Conservation (phyloP, 345 rosid genomes). For the Brassica nigra region DNA sequence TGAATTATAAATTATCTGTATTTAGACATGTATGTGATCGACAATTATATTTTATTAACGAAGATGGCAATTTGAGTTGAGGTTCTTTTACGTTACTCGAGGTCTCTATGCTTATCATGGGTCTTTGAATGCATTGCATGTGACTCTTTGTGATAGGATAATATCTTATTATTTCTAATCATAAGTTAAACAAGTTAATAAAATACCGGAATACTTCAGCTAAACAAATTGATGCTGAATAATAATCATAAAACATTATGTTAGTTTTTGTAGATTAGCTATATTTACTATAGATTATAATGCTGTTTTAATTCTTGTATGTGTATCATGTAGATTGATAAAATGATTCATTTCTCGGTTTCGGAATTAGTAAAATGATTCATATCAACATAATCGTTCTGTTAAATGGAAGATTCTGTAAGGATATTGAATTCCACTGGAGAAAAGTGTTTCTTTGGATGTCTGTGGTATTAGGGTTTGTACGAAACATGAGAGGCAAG, state of each 20-base stretch:
- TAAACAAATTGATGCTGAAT: neutral
- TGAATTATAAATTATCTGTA: conserved; percentile 13
- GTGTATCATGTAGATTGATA: neutral
- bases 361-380: neutral
- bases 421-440: conserved; percentile 47
- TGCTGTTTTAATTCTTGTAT: neutral
- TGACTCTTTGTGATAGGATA: conserved; percentile 14
- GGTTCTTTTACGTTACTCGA: conserved; percentile 27
- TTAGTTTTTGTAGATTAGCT: neutral
- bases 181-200: neutral
- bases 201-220: neutral
- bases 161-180: neutral
- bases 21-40: conserved; percentile 30
- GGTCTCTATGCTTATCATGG: conserved; percentile 29
- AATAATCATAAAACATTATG: neutral
- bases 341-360: neutral
- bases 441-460: conserved; percentile 60
- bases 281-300: neutral
- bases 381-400: neutral
- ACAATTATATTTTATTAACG: neutral
- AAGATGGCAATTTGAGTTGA: conserved; percentile 20
- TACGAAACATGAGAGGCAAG: conserved; percentile 39
- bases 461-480: conserved; percentile 56
- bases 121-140: conserved; percentile 38
- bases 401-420: conserved; percentile 49